A percentile compares a stretch with the other conserved stretches of the same genome.
Evolutionary conservation across 139 green algal genomes (phyloP).

Genomic region (Axilococcus clingmanii): DNA sequence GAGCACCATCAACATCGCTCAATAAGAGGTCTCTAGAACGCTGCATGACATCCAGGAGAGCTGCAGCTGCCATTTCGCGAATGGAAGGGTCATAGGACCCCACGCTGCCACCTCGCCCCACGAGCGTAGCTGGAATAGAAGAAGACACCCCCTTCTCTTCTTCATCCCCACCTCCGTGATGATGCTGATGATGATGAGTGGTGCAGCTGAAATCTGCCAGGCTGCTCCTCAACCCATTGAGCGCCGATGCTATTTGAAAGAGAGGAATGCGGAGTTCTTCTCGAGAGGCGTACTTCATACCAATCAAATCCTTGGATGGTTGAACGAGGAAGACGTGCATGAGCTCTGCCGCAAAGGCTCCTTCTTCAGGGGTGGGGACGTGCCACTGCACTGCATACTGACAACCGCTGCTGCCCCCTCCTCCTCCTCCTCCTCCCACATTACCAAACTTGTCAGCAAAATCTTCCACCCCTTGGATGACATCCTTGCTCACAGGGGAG

Average conservation of each 20-base stretch:
- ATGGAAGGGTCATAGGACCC: no score
- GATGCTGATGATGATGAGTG: background rate
- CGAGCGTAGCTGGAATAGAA: no score
- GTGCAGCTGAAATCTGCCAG: conserved; percentile 32
- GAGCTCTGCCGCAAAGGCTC: conserved; percentile 7
- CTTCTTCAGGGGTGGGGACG: conserved; percentile 5
- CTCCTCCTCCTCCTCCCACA: background rate
- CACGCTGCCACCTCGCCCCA: no score
- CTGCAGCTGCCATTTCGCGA: background rate
- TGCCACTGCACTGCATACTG: conserved; percentile 8
- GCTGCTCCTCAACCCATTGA: conserved; percentile 24
- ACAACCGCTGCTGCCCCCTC: conserved; percentile 13
- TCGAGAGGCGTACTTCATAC: background rate
- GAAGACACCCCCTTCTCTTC: no score
- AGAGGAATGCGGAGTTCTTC: conserved; percentile 15
- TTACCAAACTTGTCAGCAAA: conserved; percentile 25
- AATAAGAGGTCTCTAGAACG: background rate
- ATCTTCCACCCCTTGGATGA: conserved; percentile 5
- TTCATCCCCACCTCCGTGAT: no score
- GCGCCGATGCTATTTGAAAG: conserved; percentile 26
- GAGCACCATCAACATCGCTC: conserved; percentile 5
- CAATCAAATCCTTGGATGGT: conserved; percentile 7
- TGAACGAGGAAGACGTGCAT: conserved; percentile 1
- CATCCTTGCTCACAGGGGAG: background rate
- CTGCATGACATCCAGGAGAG: conserved; percentile 1